Evolutionary conservation across 768 basidiomycete species (phyloP).

Genomic region (Suillus ampliporus): DNA sequence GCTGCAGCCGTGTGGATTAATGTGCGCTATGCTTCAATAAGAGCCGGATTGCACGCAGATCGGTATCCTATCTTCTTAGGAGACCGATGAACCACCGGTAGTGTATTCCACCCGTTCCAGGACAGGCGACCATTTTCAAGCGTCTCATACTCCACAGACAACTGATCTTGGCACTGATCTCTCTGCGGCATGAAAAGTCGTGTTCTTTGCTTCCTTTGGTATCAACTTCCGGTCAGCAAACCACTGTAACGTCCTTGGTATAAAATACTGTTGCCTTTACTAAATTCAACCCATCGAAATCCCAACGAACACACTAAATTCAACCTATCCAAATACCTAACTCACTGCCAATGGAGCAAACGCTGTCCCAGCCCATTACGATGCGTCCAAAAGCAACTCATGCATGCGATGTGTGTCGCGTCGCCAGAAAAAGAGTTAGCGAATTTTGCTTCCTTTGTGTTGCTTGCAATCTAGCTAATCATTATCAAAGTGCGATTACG

Average conservation of each 20-base stretch:
- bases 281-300: neutral
- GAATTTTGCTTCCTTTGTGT: neutral
- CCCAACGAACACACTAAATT: neutral
- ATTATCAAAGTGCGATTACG: slow-evolving; percentile 17
- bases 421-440: neutral
- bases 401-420: slow-evolving; percentile 1
- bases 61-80: neutral
- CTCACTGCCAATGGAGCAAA: neutral
- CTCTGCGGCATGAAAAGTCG: neutral
- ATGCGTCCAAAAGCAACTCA: neutral
- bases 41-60: neutral
- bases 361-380: neutral
- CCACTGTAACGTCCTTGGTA: neutral
- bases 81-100: neutral
- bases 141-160: neutral
- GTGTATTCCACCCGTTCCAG: neutral
- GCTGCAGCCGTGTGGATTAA: neutral
- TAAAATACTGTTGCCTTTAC: neutral
- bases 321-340: neutral
- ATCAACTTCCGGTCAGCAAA: neutral
- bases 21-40: neutral
- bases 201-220: neutral
- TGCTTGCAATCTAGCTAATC: neutral
- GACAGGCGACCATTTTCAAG: neutral
- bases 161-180: neutral